Base-by-base conservation (phyloP, 495 filamentous ascomycete genomes). In the Lasiosphaeria ovina region DNA sequence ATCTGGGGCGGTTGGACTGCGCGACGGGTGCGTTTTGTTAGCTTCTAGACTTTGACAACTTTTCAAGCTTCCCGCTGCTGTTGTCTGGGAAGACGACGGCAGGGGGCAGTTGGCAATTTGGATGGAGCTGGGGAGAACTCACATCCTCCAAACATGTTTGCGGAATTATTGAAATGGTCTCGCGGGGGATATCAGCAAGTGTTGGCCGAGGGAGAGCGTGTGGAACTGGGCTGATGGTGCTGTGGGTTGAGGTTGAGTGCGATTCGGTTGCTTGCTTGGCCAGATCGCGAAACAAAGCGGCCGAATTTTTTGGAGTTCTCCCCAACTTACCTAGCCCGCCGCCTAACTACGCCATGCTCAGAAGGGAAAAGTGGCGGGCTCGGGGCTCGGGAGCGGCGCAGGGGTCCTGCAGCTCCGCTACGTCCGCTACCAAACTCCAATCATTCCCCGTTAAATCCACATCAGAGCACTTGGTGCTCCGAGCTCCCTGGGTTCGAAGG, bases 121-220 rank as follows among this genome's bases (percentile, higher is more conserved):
- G n/a, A n/a, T n/a, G n/a, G 36, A 24, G 5, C 5, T n/a, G 14
- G 51, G 4, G 33, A 8, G 35, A 45, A 57, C 76, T 63, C 66
- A 78, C 77, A 76, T 71, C 75, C 76, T 53, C 76, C 76, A 52
- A 79, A 79, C 77, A 79, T 79, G 35, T 69, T 78, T 66, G 31
- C 8, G 36, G 24, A 14, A 52, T 32, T 35, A 34, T 35, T 31
- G 50, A 35, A 44, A 24, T 24, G 24, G 24, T 24, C 24, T 0
- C 24, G 24, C 24, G 24, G 24, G 24, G 24, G 24, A 24, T 24
- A 24, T 24, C 24, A 24, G 24, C 24, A 24, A 24, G 24, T 24
- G 24, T 24, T 24, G 24, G 24, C 24, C 2, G 24, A 2, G 24
- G 24, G 24, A 24, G 24, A 1, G 24, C 24, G 24, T 24, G 2